phyloP scores from a whole-genome alignment of 2,329 filamentous ascomycete species.

The Trichoderma polysporum region DNA sequence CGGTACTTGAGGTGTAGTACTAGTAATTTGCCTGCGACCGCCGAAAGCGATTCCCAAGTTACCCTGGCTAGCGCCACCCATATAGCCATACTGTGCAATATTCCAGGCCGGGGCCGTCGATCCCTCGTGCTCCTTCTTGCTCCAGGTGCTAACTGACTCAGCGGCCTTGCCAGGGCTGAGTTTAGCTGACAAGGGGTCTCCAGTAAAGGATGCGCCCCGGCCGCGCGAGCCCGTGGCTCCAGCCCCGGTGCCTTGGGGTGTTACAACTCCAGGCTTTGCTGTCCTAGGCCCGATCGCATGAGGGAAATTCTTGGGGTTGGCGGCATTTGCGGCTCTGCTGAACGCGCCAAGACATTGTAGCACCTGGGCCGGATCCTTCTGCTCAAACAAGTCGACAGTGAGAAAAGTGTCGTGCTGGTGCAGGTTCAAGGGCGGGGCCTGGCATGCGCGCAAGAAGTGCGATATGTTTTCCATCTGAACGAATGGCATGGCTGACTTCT shows the following conservation, averaged over 20 bases:
- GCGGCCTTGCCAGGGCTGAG: slow-evolving; percentile 61
- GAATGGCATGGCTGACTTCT: slow-evolving; percentile 91
- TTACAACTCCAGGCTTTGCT: slow-evolving; percentile 55
- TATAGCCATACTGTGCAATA: slow-evolving; percentile 96
- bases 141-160: slow-evolving; percentile 78
- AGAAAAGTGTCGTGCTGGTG: slow-evolving; percentile 94
- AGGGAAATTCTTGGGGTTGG: slow-evolving; percentile 73
- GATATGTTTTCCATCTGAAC: slow-evolving; percentile 99
- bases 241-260: slow-evolving; percentile 64
- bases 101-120: slow-evolving; percentile 92
- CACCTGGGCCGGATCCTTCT: slow-evolving; percentile 94
- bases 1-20: slow-evolving; percentile 73
- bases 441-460: slow-evolving; percentile 87
- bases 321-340: slow-evolving; percentile 76
- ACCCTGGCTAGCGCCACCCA: slow-evolving; percentile 94
- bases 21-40: slow-evolving; percentile 88
- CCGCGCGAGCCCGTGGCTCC: slow-evolving; percentile 48
- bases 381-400: slow-evolving; percentile 93
- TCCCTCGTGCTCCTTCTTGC: slow-evolving; percentile 76
- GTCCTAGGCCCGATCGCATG: slow-evolving; percentile 71
- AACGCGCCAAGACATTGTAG: slow-evolving; percentile 90
- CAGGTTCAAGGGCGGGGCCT: slow-evolving; percentile 78
- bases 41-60: slow-evolving; percentile 94
- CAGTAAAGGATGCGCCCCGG: slow-evolving; percentile 55
- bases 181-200: slow-evolving; percentile 55